phyloP scores from a whole-genome alignment of 345 rosid genomes.

The Erodium maritimum region DNA sequence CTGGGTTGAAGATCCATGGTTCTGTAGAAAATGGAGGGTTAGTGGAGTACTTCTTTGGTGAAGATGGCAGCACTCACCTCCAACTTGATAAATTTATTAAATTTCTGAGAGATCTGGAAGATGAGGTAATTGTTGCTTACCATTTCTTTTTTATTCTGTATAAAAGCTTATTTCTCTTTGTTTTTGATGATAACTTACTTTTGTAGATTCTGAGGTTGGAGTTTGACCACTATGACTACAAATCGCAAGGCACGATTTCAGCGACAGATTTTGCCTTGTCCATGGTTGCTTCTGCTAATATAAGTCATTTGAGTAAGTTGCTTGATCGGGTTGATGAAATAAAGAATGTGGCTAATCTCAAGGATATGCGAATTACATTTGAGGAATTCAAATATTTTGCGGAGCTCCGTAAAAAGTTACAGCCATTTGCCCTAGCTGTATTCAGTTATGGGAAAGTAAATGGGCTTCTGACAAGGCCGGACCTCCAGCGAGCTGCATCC shows the following conservation, averaged over 20 bases:
- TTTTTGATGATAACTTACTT: background rate
- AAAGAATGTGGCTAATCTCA: constrained; percentile 32
- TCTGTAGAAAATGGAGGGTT: constrained; percentile 80
- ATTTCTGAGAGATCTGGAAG: constrained; percentile 58
- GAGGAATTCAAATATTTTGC: constrained; percentile 75
- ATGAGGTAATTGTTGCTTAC: constrained; percentile 40
- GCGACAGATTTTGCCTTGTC: constrained; percentile 90
- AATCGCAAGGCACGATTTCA: constrained; percentile 50
- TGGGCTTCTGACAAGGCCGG: constrained; percentile 58
- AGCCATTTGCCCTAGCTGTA: constrained; percentile 76
- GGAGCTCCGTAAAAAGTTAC: constrained; percentile 63
- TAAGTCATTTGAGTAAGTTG: constrained; percentile 49
- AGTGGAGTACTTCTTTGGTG: constrained; percentile 73
- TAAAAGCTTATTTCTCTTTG: too few species aligned
- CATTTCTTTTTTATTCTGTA: background rate
- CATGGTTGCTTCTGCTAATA: constrained; percentile 92
- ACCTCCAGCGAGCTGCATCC: constrained; percentile 82
- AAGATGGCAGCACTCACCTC: constrained; percentile 58
- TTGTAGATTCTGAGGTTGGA: constrained; percentile 67
- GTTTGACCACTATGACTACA: constrained; percentile 87
- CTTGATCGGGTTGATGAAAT: constrained; percentile 60
- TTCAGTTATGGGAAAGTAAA: constrained; percentile 74
- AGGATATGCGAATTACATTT: constrained; percentile 42
- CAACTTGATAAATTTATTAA: constrained; percentile 59
- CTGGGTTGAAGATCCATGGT: constrained; percentile 50